Evolutionary conservation across 2,329 filamentous ascomycete genomes (phyloP), one percentile per base, ranked within the genome.

Genomic region (Beauveria sp.): DNA sequence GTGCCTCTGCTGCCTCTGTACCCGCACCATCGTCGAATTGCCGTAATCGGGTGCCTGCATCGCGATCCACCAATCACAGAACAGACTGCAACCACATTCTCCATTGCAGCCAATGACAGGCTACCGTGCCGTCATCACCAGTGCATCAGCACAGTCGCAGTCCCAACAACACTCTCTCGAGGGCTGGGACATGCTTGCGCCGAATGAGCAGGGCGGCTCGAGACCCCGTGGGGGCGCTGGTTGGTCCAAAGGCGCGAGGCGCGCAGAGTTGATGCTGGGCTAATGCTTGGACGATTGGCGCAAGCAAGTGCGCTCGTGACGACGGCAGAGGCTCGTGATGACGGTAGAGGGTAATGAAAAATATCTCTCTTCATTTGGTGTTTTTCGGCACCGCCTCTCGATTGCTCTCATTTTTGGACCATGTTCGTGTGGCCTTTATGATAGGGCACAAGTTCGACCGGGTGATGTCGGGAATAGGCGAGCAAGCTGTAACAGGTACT

Each of bases 51-150:
- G 51, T 34, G 65, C 56, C 38, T 62, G 20, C 38, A 28, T 20
- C 38, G 20, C 42, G 53, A 58, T 58, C 52, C 43, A 58, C 66
- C 58, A 67, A 67, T 67, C 65, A 67, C 62, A 58, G 34, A 24
- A 24, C 38, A 34, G 24, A 49, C 49, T 34, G 42, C 59, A 57
- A 61, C 65, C 66, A 67, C 66, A 67, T 67, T 67, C 47, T 58
- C 53, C 40, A 30, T 47, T 45, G 45, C 46, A 22, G 60, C 64
- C 61, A 66, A 63, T 63, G 46, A 56, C 59, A 61, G 59, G 58
- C 20, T 53, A 24, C n/a, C 30, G 47, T 26, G 18, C 16, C 20
- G 10, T 9, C 55, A 49, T 49, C 28, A 49, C 30, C 28, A 18
- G 20, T 5, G 7, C 20, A 43, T 43, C 20, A 42, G 3, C 18